Percentiles rank a stretch among this genome's conserved stretches.
phyloP scores from a whole-genome alignment of 2,329 filamentous ascomycete species.

The Graphiopsis chlorocephala region DNA sequence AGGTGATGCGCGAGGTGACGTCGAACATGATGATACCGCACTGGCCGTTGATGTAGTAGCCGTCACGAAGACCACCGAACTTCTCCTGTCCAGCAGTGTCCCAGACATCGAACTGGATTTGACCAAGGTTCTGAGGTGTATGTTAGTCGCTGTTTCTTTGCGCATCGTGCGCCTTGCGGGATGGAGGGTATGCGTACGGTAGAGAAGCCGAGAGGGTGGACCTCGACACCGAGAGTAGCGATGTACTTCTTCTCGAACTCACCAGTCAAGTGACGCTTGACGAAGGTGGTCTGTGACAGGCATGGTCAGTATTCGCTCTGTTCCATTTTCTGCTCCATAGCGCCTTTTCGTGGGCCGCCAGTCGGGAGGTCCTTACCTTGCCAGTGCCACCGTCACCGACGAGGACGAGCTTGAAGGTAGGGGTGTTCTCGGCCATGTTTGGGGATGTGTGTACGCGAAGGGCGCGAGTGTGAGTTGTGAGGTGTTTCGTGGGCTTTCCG shows the following conservation, averaged over 20 bases:
- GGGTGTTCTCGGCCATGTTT: slow-evolving; percentile 44
- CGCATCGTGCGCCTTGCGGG: slow-evolving; percentile 13
- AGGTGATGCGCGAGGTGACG: slow-evolving; percentile 98
- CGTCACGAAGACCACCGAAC: slow-evolving; percentile 98
- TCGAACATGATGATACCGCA: slow-evolving; percentile 99
- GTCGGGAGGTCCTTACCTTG: slow-evolving; percentile 66
- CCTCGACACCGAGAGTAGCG: slow-evolving; percentile 97
- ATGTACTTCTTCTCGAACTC: slow-evolving; percentile 99
- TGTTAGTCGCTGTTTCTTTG: slow-evolving; percentile 26
- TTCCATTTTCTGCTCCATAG: neutral
- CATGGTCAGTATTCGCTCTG: neutral
- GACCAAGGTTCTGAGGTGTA: slow-evolving; percentile 73
- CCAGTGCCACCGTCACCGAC: slow-evolving; percentile 99
- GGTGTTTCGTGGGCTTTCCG: neutral
- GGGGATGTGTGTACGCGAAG: slow-evolving; percentile 4
- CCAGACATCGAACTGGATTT: slow-evolving; percentile 99
- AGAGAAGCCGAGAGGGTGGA: slow-evolving; percentile 95
- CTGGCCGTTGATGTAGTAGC: slow-evolving; percentile 99
- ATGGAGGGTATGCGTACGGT: slow-evolving; percentile 65
- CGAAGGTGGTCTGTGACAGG: slow-evolving; percentile 85
- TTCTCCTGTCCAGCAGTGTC: slow-evolving; percentile 99
- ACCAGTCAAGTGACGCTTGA: slow-evolving; percentile 99
- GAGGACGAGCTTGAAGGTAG: slow-evolving; percentile 98
- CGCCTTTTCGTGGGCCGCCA: neutral
- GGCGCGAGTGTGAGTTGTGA: neutral